phyloP scores from a whole-genome alignment of 1,284 basidiomycete genomes.

The Apiotrichum siamense region DNA sequence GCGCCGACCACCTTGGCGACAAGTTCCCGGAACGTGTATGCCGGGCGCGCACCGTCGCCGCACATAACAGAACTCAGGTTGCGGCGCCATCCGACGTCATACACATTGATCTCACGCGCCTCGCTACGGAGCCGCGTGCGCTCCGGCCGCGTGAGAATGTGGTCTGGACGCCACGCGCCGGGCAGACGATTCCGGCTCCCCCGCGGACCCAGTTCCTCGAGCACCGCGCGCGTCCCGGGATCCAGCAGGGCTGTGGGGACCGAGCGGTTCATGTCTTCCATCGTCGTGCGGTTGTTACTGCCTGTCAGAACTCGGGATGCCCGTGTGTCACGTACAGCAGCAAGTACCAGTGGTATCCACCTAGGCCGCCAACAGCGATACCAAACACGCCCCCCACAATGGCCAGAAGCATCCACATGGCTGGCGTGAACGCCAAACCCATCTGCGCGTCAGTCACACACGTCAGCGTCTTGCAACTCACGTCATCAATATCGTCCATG shows the following conservation, averaged over 20 bases:
- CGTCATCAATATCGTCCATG: conserved; percentile 4
- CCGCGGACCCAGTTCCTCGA: conserved; percentile 8
- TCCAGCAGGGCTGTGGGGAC: conserved; percentile 47
- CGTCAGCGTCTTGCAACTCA: conserved; percentile 2
- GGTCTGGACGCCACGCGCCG: conserved; percentile 54
- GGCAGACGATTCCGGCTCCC: conserved; percentile 6
- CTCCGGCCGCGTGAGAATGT: conserved; percentile 65
- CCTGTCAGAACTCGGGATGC: background rate
- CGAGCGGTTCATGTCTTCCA: conserved; percentile 67
- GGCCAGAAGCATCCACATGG: conserved; percentile 64
- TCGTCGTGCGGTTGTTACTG: conserved; percentile 78
- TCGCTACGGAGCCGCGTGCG: conserved; percentile 61
- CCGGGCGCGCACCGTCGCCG: conserved; percentile 11
- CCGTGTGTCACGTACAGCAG: conserved; percentile 53
- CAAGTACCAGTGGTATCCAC: conserved; percentile 71
- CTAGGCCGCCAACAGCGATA: conserved; percentile 68
- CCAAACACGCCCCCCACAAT: conserved; percentile 60
- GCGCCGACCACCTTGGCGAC: conserved; percentile 7
- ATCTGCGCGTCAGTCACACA: conserved; percentile 46
- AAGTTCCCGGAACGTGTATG: background rate
- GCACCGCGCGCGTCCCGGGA: conserved; percentile 5
- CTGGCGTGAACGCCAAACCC: conserved; percentile 52
- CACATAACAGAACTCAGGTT: conserved; percentile 49
- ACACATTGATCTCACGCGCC: conserved; percentile 61
- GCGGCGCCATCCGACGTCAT: conserved; percentile 66